Base-by-base conservation (phyloP, 2,329 filamentous ascomycete genomes). In the Chrysoporthe cubensis region DNA sequence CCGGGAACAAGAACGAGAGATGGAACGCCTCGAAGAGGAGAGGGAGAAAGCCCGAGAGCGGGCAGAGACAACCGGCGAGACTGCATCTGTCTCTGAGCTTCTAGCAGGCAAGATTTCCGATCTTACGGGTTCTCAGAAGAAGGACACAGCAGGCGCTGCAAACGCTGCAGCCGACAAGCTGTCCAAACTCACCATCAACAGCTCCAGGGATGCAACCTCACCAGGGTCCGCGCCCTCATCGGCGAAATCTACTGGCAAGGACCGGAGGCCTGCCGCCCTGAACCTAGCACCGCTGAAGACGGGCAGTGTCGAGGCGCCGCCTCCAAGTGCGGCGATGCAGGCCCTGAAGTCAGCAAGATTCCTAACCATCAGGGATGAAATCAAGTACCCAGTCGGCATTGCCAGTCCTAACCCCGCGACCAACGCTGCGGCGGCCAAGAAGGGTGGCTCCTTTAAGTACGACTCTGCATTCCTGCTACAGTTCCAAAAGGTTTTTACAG, bases 391-490 rank as follows among this genome's bases (percentile, higher is more conserved):
- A 18, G 82, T 88, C 4, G 91, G 92, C 65, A 91, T 98, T 77
- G 88, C 86, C 70, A 97, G 94, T 37, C 96, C 96, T 8, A 98
- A 97, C 80, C 93, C 95, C 13, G 92, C 95, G 2, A 82, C 97
- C 72, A 99, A 98, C 79, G 84, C 87, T 52, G 91, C 91, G 18
- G 91, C 93, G 40, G 85, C 88, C 44, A 92, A 91, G 79, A 95
- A 94, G 82, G 89, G 88, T 69, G 91, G 89, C 78, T 90, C 89
- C 54, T 97, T 96, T 84, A 94, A 96, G 79, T 99, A 99, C 80
- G 94, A 98, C 81, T 92, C 94, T 75, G 90, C 91, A 74, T 99
- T 99, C 84, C 83, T 99, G 81, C 85, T 99, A 42, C 96, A 99
- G 77, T 99, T 99, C 85, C 93, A 97, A 82, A 88, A 88, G 74